Evolutionary conservation across 2,329 filamentous ascomycete genomes (phyloP), one percentile per base, ranked within the genome.

Genomic region (Setomelanomma holmii): DNA sequence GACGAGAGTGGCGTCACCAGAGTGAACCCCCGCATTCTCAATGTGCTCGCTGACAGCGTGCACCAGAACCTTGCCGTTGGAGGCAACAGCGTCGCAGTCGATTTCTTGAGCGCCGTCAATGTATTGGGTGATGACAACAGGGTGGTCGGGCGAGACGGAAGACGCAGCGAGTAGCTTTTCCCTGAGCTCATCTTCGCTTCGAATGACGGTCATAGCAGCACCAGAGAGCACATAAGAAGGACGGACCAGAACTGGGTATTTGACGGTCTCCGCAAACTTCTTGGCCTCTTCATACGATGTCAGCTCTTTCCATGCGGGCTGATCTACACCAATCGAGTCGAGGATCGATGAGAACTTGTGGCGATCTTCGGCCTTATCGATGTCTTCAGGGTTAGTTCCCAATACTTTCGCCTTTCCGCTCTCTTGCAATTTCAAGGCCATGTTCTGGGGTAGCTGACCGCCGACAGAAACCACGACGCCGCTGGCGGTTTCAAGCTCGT

Each of bases 281-380:
- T 93, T 89, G n/a, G 93, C 95, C 17, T 90, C 95, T 56, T 88
- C 80, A 56, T 93, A 90, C 14, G 91, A 97, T 23, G 90, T 96
- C 34, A 98, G 86, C 76, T 99, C 95, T 78, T 96, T 96, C 95
- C 95, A 99, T 8, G 91, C 92, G 30, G 95, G 95, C 79, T 99
- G 95, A 74, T 98, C 93, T 49, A 99, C 87, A 53, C 93, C 93
- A 66, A 98, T 97, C 75, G 90, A 96, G 76, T 99, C 95, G 40
- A 99, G 84, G 60, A 98, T 98, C 69, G 93, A 89, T 19, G 93
- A 97, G 82, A 99, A 99, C 78, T 99, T 98, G 77, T 98, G 93
- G 72, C 95, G 87, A 75, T 99, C 93, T 78, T 99, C 95, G 40
- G 95, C 95, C 81, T 93, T 96, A 84, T 99, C 95, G 63, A 99